Evolutionary conservation across 2,329 filamentous ascomycete genomes (phyloP), one percentile per base, ranked within the genome.

Genomic region (Cordyceps fumosorosea): DNA sequence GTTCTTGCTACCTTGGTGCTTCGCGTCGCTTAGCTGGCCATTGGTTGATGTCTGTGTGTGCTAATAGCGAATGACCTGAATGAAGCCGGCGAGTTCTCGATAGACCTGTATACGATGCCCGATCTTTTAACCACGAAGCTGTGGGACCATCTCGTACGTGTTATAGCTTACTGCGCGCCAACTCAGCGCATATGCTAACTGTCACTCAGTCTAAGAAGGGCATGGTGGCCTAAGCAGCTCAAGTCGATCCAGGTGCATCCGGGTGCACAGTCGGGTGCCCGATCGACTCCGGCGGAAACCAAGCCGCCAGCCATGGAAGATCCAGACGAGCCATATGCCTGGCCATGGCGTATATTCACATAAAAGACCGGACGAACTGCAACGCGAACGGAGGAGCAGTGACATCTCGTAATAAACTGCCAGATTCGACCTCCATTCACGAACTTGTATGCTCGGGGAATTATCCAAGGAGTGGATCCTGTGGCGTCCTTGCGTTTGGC

Each of bases 21-120:
- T 65, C 66, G 42, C 59, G 40, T 44, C 44, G 51, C 55, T 62
- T 55, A 48, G 52, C 56, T 53, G 52, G 37, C 56, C 29, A 63
- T 69, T 67, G 68, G 66, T 67, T 62, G 55, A 58, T 62, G 22
- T 47, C 50, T 58, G 47, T 48, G 63, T 62, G 65, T 65, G 71
- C 74, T 75, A 70, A 75, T 70, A 73, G 67, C 69, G 65, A 60
- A 71, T 70, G 67, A 75, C 69, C 72, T 75, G 62, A 66, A 65
- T 70, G 69, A 75, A 83, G 92, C 93, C 71, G 95, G 95, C 71
- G 95, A 99, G 78, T 99, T 99, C 79, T 95, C 96, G 64, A 93
- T 99, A 68, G 95, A 99, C 72, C 83, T 99, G 63, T 98, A 96
- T 78, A 98, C 95, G n/a, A 86, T 99, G 66, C 93, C 95, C 1